Evolutionary conservation across 306 rosid species (phyloP), one percentile per base, ranked within the genome.

Genomic region (Abrus precatorius): DNA sequence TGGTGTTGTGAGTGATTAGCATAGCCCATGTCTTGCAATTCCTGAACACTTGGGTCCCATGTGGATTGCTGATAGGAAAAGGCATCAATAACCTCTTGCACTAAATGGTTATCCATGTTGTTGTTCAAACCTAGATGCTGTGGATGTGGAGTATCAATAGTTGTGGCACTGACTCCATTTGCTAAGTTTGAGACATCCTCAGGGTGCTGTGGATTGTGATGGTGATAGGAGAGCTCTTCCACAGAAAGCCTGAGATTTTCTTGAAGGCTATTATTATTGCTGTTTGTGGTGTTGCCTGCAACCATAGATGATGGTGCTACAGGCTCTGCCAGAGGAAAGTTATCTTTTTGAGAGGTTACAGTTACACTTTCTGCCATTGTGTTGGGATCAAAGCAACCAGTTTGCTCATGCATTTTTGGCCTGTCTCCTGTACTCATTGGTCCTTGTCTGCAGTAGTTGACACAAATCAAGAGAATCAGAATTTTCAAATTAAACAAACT

Each of bases 361-460:
- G 41, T 74, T 67, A 63, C 47, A 74, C 75, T 84, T 67, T 88
- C 96, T 65, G 87, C 50, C 80, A 82, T 82, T 78, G 85, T 52
- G 81, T 79, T 83, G 73, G 93, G 86, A 78, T 95, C 97, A 86
- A 87, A 91, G 78, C 92, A 85, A 80, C 86, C 79, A 60, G 69
- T 67, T 48, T 84, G 87, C 14, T 87, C 90, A 84, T 84, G 84
- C 90, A 84, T 80, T 53, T 81, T 71, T 80, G 73, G 72, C 85
- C 48, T 80, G 84, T 77, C 79, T 67, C 68, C 85, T 60, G 65
- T 52, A 79, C 74, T 83, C 79, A 44, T 65, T 54, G 50, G 2
- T 71, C 54, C 70, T 47, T 82, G 74, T 81, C 85, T 76, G 80
- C 68, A 63, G 62, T 63, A 69, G 83, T 77, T 85, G 79, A 79